Evolutionary conservation across 2,329 filamentous ascomycete genomes (phyloP).

Genomic region (Xylaria sp.): DNA sequence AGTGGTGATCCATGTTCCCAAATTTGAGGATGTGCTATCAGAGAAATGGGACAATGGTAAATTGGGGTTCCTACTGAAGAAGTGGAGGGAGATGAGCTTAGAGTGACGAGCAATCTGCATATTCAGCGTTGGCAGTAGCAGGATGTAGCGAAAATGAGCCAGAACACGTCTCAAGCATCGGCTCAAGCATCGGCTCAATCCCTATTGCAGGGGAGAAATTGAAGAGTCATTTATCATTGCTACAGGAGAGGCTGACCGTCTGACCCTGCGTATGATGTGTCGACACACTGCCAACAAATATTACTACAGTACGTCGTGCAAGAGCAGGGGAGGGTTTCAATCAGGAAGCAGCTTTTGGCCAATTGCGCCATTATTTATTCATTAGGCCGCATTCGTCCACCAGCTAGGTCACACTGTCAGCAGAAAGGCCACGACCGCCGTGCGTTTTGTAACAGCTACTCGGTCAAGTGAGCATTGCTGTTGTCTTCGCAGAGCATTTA

Average conservation of each 20-base stretch:
- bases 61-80: slow-evolving; percentile 27
- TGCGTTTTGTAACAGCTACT: background rate
- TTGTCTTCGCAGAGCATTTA: background rate
- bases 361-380: background rate
- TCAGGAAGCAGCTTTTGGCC: background rate
- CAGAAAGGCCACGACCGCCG: background rate
- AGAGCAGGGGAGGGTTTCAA: background rate
- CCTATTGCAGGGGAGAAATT: background rate
- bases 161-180: background rate
- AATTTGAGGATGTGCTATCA: background rate
- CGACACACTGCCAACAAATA: background rate
- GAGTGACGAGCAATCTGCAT: background rate
- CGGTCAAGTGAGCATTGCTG: background rate
- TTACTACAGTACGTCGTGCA: background rate
- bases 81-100: slow-evolving; percentile 24
- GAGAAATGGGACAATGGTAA: slow-evolving; percentile 30
- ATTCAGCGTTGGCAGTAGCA: background rate
- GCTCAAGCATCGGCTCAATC: background rate
- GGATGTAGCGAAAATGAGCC: background rate
- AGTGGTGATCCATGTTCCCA: slow-evolving; percentile 18
- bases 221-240: background rate
- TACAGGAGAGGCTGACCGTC: background rate
- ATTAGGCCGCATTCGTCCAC: background rate
- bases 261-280: background rate
- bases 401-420: background rate